Evolutionary conservation across 2,329 filamentous ascomycete species (phyloP).

Genomic region (Rhinocladiella mackenziei): DNA sequence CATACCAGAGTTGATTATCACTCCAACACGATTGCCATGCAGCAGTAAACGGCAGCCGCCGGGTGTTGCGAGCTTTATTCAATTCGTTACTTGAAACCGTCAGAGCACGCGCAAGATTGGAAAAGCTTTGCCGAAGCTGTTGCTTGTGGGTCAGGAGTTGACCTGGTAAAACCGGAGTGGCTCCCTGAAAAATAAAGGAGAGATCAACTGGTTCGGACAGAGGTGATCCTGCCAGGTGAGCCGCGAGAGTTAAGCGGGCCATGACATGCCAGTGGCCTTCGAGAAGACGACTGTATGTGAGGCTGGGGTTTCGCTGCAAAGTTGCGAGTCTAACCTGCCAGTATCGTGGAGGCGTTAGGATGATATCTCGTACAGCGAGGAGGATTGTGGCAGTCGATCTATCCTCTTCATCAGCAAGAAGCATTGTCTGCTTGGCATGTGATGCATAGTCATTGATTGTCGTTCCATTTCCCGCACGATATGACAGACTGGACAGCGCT

Average conservation of each 20-base stretch:
- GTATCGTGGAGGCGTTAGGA: not conserved
- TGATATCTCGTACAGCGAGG: not conserved
- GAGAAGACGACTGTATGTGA: not conserved
- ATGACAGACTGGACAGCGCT: not conserved
- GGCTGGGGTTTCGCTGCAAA: not conserved
- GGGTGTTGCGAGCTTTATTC: not conserved
- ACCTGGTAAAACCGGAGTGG: not conserved
- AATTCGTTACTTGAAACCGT: not conserved
- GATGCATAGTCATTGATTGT: not conserved
- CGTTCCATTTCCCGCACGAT: not conserved
- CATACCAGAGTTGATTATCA: constrained; percentile 6
- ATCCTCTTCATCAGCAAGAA: not conserved
- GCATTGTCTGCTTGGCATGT: not conserved
- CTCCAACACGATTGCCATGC: constrained; percentile 10
- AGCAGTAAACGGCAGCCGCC: not conserved
- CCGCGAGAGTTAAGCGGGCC: constrained; percentile 1
- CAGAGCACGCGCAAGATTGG: constrained; percentile 4
- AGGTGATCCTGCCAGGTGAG: not conserved
- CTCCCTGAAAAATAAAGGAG: constrained; percentile 1
- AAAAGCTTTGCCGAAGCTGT: constrained; percentile 2
- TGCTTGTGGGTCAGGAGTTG: constrained; percentile 2
- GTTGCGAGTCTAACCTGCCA: not conserved
- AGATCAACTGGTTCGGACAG: not conserved
- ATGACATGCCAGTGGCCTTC: constrained; percentile 5
- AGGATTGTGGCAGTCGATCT: not conserved